phyloP scores from a whole-genome alignment of 2,329 filamentous ascomycete genomes.

The Sclerotinia minor region DNA sequence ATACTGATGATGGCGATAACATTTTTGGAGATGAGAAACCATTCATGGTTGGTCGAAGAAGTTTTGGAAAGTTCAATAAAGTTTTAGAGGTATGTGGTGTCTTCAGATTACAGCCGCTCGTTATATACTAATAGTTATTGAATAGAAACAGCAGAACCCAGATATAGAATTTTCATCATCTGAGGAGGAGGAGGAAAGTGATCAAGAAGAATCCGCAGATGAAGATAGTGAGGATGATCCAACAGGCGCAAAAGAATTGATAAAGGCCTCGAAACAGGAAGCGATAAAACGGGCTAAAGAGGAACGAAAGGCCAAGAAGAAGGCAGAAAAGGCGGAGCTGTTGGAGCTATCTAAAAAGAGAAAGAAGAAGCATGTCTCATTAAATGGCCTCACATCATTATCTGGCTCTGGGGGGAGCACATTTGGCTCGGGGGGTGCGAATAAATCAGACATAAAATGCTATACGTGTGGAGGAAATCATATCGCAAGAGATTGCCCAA shows the following conservation, averaged over 20 bases:
- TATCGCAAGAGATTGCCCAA: conserved; percentile 56
- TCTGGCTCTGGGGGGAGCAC: conserved; percentile 47
- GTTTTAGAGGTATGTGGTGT: conserved; percentile 40
- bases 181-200: conserved; percentile 40
- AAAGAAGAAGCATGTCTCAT: conserved; percentile 65
- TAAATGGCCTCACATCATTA: conserved; percentile 62
- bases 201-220: conserved; percentile 31
- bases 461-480: conserved; percentile 63
- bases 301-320: conserved; percentile 50
- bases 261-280: conserved; percentile 48
- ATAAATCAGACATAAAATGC: conserved; percentile 45
- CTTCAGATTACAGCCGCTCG: neutral
- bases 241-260: conserved; percentile 48
- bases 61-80: conserved; percentile 52
- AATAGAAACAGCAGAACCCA: conserved; percentile 45
- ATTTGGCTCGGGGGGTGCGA: conserved; percentile 34
- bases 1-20: conserved; percentile 37
- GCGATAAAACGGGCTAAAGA: conserved; percentile 46
- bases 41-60: conserved; percentile 46
- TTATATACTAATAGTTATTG: conserved; percentile 24
- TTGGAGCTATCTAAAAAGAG: conserved; percentile 58
- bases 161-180: conserved; percentile 42
- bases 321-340: conserved; percentile 50
- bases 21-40: conserved; percentile 37
- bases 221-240: conserved; percentile 41